Conservation (phyloP, 2,329 filamentous ascomycete species). For the Drechslerella coelobrocha region DNA sequence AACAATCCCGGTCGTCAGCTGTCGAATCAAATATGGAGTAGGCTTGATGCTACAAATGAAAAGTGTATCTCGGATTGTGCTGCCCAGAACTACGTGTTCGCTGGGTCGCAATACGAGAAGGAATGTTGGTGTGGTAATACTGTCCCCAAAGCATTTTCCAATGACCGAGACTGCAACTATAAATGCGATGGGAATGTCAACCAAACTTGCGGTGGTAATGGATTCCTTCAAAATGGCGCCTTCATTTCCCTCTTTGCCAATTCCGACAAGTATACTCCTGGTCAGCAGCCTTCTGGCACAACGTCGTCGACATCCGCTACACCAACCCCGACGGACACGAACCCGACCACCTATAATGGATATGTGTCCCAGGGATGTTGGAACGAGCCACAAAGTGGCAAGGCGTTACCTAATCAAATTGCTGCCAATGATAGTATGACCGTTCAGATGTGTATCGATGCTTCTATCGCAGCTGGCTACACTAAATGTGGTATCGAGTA, state of each 20-base stretch:
- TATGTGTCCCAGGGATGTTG: slow-evolving; percentile 59
- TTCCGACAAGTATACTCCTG: slow-evolving; percentile 53
- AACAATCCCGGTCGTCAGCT: slow-evolving; percentile 66
- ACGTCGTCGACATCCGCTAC: slow-evolving; percentile 28
- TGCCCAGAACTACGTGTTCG: slow-evolving; percentile 58
- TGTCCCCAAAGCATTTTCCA: slow-evolving; percentile 60
- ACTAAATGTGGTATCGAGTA: slow-evolving; percentile 59
- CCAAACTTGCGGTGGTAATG: slow-evolving; percentile 64
- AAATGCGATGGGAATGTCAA: slow-evolving; percentile 18
- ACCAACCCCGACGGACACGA: slow-evolving; percentile 4
- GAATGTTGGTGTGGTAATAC: slow-evolving; percentile 64
- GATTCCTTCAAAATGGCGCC: slow-evolving; percentile 56
- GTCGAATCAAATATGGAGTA: slow-evolving; percentile 59
- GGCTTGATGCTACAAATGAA: slow-evolving; percentile 60
- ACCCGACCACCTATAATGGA: slow-evolving; percentile 22
- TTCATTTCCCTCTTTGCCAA: slow-evolving; percentile 64
- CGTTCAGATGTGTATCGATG: slow-evolving; percentile 56
- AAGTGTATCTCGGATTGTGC: slow-evolving; percentile 62
- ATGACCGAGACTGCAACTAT: slow-evolving; percentile 57
- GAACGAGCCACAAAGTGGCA: slow-evolving; percentile 58
- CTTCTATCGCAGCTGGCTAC: slow-evolving; percentile 55
- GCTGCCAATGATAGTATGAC: slow-evolving; percentile 56
- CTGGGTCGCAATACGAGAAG: slow-evolving; percentile 62
- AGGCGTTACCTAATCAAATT: slow-evolving; percentile 54
- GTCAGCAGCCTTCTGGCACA: slow-evolving; percentile 52